Conservation (phyloP, 805 yeast species). For the Starmerella stigmatis region DNA sequence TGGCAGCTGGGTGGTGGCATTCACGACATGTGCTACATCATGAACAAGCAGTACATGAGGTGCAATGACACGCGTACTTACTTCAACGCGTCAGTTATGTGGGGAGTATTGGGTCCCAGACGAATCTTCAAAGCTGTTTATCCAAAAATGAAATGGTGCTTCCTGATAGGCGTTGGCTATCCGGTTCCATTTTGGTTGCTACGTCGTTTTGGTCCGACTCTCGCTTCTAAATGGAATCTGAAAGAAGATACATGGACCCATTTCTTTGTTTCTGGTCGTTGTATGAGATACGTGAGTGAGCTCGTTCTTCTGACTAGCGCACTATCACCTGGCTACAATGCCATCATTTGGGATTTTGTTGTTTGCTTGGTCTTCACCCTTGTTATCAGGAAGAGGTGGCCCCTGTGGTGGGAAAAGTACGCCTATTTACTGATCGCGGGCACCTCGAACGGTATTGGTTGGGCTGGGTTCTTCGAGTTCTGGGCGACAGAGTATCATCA, state of each 20-base stretch:
- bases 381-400: conserved; percentile 34
- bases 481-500: conserved; percentile 33
- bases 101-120: conserved; percentile 41
- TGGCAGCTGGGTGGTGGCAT: conserved; percentile 21
- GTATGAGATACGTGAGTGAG: conserved; percentile 10
- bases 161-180: conserved; percentile 42
- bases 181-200: conserved; percentile 19
- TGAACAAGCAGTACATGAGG: conserved; percentile 32
- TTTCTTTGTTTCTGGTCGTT: conserved; percentile 29
- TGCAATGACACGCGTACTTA: conserved; percentile 35
- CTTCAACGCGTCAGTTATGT: conserved; percentile 38
- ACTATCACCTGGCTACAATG: no score
- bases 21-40: conserved; percentile 30
- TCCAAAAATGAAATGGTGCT: conserved; percentile 53
- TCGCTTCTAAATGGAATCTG: conserved; percentile 12
- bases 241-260: conserved; percentile 14
- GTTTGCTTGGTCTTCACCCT: conserved; percentile 38
- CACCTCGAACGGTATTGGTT: conserved; percentile 41
- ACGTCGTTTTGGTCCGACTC: conserved; percentile 21
- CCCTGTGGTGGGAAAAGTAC: conserved; percentile 45
- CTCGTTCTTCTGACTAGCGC: conserved; percentile 43
- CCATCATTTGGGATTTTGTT: conserved; percentile 35
- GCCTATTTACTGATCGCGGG: conserved; percentile 42
- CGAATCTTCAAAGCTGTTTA: conserved; percentile 40
- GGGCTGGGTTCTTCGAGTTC: conserved; percentile 39